phyloP scores from a whole-genome alignment of 345 rosid species.

The Durio zibethinus region DNA sequence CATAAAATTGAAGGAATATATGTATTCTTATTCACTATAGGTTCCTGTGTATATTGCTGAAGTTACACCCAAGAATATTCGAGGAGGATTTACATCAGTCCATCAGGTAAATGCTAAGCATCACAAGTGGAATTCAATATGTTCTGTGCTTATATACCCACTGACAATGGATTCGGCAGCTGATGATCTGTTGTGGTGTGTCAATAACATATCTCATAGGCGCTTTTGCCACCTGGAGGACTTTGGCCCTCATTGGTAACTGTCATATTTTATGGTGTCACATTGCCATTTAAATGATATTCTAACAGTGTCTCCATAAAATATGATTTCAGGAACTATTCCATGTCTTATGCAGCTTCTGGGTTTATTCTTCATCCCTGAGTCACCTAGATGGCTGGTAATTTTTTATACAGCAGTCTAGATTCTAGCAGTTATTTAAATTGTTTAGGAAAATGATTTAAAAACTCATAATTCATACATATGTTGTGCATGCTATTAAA shows the following conservation, averaged over 20 bases:
- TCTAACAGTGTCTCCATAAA: constrained; percentile 5
- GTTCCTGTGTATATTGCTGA: constrained; percentile 85
- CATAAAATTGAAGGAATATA: neutral
- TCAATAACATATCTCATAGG: constrained; percentile 65
- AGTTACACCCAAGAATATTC: constrained; percentile 64
- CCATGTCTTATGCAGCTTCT: constrained; percentile 38
- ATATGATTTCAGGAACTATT: constrained; percentile 29
- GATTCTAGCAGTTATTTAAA: neutral
- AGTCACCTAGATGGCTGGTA: constrained; percentile 71
- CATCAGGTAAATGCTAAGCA: constrained; percentile 43
- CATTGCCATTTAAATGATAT: neutral
- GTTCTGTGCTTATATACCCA: neutral
- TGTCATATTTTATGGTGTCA: neutral
- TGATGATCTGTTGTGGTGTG: constrained; percentile 72
- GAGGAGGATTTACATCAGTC: constrained; percentile 73
- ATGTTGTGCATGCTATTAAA: neutral
- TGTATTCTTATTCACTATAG: constrained; percentile 23
- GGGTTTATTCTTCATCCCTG: constrained; percentile 44
- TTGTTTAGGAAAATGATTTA: neutral
- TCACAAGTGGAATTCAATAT: neutral
- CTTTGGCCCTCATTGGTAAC: constrained; percentile 64
- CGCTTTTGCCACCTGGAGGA: constrained; percentile 59
- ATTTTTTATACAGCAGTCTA: constrained; percentile 9
- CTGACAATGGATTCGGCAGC: constrained; percentile 34
- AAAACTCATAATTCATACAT: neutral